A percentile compares a stretch with the other conserved stretches of the same genome.
These are phyloP conservation scores for Metarhizium rileyi DNA, from an alignment of 2,329 filamentous ascomycete species.

Conservation along the genomic window DNA sequence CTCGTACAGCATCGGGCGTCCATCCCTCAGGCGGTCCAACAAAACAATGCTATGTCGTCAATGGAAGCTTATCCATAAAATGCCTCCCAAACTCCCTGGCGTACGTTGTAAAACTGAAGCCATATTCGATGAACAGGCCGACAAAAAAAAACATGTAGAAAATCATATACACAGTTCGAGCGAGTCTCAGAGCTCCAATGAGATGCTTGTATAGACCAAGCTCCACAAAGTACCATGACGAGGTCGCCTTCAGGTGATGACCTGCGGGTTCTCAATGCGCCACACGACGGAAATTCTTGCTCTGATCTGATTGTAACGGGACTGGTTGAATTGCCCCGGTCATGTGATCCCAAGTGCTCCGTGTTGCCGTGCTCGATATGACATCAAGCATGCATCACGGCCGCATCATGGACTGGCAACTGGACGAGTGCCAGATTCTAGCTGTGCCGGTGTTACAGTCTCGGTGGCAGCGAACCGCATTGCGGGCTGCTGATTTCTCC, in stretches of 20 bases:
- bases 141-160: not conserved
- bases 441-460: constrained; percentile 33
- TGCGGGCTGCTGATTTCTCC: constrained; percentile 13
- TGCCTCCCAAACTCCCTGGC: not conserved
- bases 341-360: not conserved
- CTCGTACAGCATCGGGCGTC: not conserved
- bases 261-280: too few species aligned
- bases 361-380: not conserved
- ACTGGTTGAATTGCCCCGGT: not conserved
- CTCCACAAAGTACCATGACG: too few species aligned
- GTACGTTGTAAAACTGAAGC: not conserved
- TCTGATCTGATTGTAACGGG: not conserved
- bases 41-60: constrained; percentile 13
- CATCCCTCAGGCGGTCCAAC: not conserved
- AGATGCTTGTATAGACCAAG: too few species aligned
- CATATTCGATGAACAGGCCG: not conserved
- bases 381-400: not conserved
- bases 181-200: too few species aligned
- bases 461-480: constrained; percentile 12
- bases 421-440: constrained; percentile 33
- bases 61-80: constrained; percentile 12
- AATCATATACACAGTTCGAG: not conserved
- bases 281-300: too few species aligned
- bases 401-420: constrained; percentile 1
- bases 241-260: too few species aligned